Percentiles rank a stretch among this genome's conserved stretches.
Conservation (phyloP, 2,329 filamentous ascomycete genomes). For the Claviceps fusiformis region DNA sequence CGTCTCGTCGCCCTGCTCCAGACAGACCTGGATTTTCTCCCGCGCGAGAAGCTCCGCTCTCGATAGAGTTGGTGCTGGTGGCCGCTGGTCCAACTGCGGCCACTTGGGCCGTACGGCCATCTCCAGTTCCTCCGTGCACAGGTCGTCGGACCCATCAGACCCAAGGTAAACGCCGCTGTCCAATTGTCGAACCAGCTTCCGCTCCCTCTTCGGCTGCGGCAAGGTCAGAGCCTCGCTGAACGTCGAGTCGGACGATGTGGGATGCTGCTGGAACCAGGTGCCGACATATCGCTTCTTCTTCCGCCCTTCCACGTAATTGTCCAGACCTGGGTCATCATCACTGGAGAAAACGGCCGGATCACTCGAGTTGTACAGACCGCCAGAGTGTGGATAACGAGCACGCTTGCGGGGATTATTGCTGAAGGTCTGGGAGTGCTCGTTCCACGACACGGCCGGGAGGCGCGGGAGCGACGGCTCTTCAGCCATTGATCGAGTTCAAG, state of each 20-base stretch:
- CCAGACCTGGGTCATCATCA: constrained; percentile 54
- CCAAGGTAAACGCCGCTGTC: constrained; percentile 61
- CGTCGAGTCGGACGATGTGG: constrained; percentile 34
- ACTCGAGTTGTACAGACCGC: constrained; percentile 43
- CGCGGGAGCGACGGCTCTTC: constrained; percentile 29
- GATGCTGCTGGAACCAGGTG: constrained; percentile 52
- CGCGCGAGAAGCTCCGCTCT: constrained; percentile 31
- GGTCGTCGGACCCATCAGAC: constrained; percentile 38
- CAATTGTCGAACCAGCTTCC: constrained; percentile 42
- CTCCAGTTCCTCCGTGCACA: constrained; percentile 17
- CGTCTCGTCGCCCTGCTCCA: constrained; percentile 44
- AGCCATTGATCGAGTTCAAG: constrained; percentile 14
- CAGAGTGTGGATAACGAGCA: constrained; percentile 16
- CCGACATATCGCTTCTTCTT: constrained; percentile 52
- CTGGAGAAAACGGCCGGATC: constrained; percentile 60
- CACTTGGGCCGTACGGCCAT: constrained; percentile 21
- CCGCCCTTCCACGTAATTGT: constrained; percentile 46
- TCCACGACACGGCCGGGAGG: constrained; percentile 25
- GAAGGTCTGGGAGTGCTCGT: constrained; percentile 25
- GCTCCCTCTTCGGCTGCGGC: constrained; percentile 26
- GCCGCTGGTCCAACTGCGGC: constrained; percentile 21
- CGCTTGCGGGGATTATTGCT: constrained; percentile 27
- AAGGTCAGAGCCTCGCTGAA: constrained; percentile 25
- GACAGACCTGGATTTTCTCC: constrained; percentile 33
- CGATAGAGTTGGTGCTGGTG: constrained; percentile 18